Evolutionary conservation across 805 yeast genomes (phyloP), one percentile per base, ranked within the genome.

Genomic region (Wickerhamiella dianesei): DNA sequence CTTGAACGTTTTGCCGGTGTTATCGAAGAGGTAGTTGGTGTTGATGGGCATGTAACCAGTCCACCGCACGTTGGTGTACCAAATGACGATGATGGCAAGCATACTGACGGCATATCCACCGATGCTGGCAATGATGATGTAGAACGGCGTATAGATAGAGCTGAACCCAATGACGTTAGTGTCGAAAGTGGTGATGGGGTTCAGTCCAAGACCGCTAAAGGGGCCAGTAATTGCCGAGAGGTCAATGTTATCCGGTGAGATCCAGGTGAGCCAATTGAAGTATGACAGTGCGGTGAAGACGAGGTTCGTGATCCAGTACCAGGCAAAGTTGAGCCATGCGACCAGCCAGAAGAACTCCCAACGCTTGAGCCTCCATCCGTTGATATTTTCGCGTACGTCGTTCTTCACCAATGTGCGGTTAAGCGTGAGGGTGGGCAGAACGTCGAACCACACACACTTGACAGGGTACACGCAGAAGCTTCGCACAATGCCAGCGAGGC

Each of bases 251-350:
- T 67, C 49, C 8, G 79, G 80, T 4, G 63, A 61, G 42, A 76
- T 75, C 82, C 81, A 76, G 2, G 74, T 67, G 54, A 73, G 67
- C 82, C 81, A 77, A 53, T 69, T 74, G 60, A 81, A 80, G 54
- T 73, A 72, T 0, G 79, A 71, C 46, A 80, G 68, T 1, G 76
- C 85, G n/a, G 67, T 65, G 65, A 79, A 80, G 21, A 81, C 65
- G 56, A 68, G 79, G 47, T 79, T 80, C 3, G 87, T 86, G 54
- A 80, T 62, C 77, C 80, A 79, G 56, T 75, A 76, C 72, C 79
- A 79, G 4, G 69, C 51, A 53, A 77, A 77, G 19, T 55, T 44
- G 46, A 74, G 66, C 2, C 66, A 67, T 46, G 75, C 68, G 2
- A 66, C 68, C 36, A 64, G 46, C 35, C 67, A 51, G 61, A 79